A percentile compares a stretch with the other conserved stretches of the same genome.
These are phyloP conservation scores for Haematococcus sp. DNA, from an alignment of 139 green algal species.

Conservation along the genomic window DNA sequence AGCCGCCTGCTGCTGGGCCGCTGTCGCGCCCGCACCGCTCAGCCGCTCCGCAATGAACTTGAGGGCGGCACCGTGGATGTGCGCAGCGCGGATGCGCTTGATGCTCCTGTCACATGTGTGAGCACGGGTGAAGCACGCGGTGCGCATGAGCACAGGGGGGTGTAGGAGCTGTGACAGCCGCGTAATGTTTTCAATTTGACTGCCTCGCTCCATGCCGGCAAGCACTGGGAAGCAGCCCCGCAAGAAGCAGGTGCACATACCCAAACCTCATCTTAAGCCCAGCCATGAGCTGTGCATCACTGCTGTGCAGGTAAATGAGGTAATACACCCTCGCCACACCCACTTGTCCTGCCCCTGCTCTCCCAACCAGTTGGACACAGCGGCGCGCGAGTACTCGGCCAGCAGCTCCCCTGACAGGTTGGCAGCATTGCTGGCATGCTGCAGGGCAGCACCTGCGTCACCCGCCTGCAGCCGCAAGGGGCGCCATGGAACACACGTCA, in stretches of 20 bases:
- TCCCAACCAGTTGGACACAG: neutral
- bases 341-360: neutral
- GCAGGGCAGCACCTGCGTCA: neutral
- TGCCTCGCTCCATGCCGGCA: too few species aligned
- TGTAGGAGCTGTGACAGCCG: neutral
- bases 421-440: constrained; percentile 15
- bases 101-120: constrained; percentile 4
- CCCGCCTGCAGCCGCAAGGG: neutral
- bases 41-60: constrained; percentile 17
- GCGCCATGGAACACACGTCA: neutral
- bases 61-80: constrained; percentile 1
- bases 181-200: neutral
- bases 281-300: too few species aligned
- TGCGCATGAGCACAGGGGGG: too few species aligned
- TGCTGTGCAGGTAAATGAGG: neutral
- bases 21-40: too few species aligned
- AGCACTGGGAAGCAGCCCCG: too few species aligned
- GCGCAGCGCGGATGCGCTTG: constrained; percentile 7
- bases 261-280: too few species aligned
- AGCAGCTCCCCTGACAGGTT: constrained; percentile 12
- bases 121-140: neutral
- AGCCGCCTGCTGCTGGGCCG: neutral
- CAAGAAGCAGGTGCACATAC: too few species aligned
- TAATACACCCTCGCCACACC: neutral
- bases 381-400: neutral